A percentile compares a stretch with the other conserved stretches of the same genome.
phyloP scores from a whole-genome alignment of 192 early-diverging fungal species.

The Bifiguratus adelaidae region DNA sequence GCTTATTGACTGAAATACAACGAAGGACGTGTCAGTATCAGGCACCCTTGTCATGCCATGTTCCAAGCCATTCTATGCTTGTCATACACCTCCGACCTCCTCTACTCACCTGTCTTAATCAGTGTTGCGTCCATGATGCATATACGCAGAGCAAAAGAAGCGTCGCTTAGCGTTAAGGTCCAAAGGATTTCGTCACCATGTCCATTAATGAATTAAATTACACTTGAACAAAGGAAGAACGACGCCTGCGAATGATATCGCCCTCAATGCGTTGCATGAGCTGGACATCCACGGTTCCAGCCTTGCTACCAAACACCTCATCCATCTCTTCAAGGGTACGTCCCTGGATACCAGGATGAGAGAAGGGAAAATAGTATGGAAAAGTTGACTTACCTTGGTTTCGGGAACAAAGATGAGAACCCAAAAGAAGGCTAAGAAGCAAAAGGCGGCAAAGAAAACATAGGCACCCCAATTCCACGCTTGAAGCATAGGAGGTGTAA shows the following conservation, averaged over 20 bases:
- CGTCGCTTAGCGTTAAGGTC: no score
- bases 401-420: constrained; percentile 56
- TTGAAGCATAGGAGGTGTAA: constrained; percentile 51
- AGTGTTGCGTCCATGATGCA: constrained; percentile 44
- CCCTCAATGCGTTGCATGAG: constrained; percentile 8
- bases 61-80: background rate
- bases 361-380: constrained; percentile 14
- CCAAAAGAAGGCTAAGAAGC: constrained; percentile 30
- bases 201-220: no score
- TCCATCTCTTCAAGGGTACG: constrained; percentile 60
- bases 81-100: background rate
- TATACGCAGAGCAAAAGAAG: no score
- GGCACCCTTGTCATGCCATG: background rate
- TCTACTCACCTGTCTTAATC: constrained; percentile 33
- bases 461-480: constrained; percentile 38
- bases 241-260: no score
- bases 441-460: constrained; percentile 48
- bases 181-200: no score
- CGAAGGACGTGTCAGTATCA: background rate
- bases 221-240: no score
- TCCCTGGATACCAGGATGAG: background rate
- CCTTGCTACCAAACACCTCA: constrained; percentile 36
- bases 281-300: constrained; percentile 9
- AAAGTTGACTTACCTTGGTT: constrained; percentile 39
- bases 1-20: constrained; percentile 52